Evolutionary conservation across 1,139 yeast genomes (phyloP).

Genomic region (Nakaseomyces sp.): DNA sequence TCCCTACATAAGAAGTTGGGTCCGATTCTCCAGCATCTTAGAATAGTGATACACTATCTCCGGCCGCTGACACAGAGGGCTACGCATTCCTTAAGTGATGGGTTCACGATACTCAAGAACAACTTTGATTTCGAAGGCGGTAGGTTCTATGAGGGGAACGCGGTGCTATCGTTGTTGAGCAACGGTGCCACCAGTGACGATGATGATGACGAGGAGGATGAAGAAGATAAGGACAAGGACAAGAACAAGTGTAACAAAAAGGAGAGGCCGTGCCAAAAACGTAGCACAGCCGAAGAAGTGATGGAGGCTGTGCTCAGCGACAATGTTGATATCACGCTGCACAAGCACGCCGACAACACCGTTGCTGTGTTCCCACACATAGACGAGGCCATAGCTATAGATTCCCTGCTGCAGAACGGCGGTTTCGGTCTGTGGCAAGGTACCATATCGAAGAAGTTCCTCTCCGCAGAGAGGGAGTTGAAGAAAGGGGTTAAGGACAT

Average conservation of each 20-base stretch:
- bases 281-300: not conserved
- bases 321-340: not conserved
- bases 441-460: not conserved
- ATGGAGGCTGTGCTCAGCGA: constrained; percentile 5
- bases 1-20: constrained; percentile 2
- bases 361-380: not conserved
- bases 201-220: constrained; percentile 1
- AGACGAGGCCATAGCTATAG: not conserved
- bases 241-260: not conserved
- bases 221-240: not conserved
- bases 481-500: not conserved
- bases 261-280: not conserved
- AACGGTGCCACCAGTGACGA: not conserved
- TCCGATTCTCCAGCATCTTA: not conserved
- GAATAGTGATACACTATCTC: constrained; percentile 1
- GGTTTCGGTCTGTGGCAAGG: not conserved
- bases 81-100: not conserved
- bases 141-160: not conserved
- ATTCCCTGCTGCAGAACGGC: not conserved
- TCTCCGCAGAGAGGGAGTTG: not conserved
- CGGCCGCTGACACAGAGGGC: not conserved
- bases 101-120: constrained; percentile 1
- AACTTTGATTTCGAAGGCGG: constrained; percentile 4
- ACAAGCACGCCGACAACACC: not conserved
- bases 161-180: not conserved